A percentile compares a stretch with the other conserved stretches of the same genome.
These are phyloP conservation scores for Sporothrix humicola DNA, from an alignment of 2,329 filamentous ascomycete genomes.

Conservation along the genomic window DNA sequence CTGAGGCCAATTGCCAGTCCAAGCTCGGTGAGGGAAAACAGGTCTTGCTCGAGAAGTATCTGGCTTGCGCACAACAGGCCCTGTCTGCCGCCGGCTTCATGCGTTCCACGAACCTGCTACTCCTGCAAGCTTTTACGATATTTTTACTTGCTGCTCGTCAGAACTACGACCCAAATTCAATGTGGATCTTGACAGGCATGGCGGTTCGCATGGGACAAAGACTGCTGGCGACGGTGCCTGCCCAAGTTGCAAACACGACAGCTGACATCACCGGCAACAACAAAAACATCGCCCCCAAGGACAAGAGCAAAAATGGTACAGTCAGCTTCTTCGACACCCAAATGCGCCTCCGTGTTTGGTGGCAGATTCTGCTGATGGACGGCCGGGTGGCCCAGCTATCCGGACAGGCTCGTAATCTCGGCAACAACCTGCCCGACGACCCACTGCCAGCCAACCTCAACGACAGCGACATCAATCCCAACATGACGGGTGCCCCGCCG, in stretches of 20 bases:
- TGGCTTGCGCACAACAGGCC: conserved; percentile 58
- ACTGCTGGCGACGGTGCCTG: conserved; percentile 43
- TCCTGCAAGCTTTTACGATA: conserved; percentile 63
- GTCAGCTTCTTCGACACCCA: conserved; percentile 64
- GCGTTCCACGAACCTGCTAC: conserved; percentile 58
- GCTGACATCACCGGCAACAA: not conserved
- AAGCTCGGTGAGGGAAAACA: conserved; percentile 29
- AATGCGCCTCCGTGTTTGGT: conserved; percentile 64
- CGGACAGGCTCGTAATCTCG: conserved; percentile 28
- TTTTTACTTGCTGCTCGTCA: conserved; percentile 51
- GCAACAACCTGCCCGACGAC: conserved; percentile 5
- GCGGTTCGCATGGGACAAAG: conserved; percentile 58
- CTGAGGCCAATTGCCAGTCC: conserved; percentile 52
- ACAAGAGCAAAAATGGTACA: conserved; percentile 33
- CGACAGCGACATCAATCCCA: conserved; percentile 52
- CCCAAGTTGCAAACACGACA: not conserved
- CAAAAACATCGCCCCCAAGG: not conserved
- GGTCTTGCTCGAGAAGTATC: conserved; percentile 43
- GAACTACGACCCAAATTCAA: conserved; percentile 54
- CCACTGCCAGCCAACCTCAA: conserved; percentile 53
- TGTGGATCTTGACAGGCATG: conserved; percentile 66
- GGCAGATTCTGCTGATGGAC: conserved; percentile 62
- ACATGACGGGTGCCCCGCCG: conserved; percentile 55
- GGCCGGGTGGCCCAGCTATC: conserved; percentile 44
- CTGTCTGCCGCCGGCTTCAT: conserved; percentile 64